Conservation (phyloP, 352 stramenopile genomes). For the Phytophthora multivora region DNA sequence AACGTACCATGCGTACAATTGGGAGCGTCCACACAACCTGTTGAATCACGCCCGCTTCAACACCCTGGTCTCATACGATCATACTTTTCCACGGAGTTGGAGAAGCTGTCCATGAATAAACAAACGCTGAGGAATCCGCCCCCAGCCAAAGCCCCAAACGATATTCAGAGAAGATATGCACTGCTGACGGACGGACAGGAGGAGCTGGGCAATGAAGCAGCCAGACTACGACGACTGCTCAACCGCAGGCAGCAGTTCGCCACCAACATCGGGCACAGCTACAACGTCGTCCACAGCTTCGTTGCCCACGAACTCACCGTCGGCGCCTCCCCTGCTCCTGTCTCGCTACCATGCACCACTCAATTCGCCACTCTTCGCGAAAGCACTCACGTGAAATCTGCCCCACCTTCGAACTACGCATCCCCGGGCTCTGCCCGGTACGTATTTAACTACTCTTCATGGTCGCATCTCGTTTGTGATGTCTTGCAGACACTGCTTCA, state of each 20-base stretch:
- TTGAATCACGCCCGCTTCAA: no score
- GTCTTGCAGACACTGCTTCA: no score
- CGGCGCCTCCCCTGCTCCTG: not conserved
- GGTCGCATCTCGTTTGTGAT: no score
- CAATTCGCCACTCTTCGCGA: no score
- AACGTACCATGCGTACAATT: no score
- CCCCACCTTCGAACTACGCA: no score
- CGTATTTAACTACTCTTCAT: no score
- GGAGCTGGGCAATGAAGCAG: constrained; percentile 46
- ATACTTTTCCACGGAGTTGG: constrained; percentile 26
- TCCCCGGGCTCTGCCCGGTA: no score
- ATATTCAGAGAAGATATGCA: constrained; percentile 45
- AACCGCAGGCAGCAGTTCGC: constrained; percentile 49
- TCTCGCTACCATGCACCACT: no score
- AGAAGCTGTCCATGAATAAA: constrained; percentile 40
- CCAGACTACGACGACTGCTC: constrained; percentile 48
- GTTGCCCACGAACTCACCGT: constrained; percentile 18
- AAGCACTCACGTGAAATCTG: no score
- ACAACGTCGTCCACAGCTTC: constrained; percentile 23
- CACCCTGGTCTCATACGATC: no score
- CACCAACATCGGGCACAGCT: constrained; percentile 36
- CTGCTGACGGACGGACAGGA: constrained; percentile 46
- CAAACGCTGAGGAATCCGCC: constrained; percentile 2
- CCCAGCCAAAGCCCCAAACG: constrained; percentile 2
- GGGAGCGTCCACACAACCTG: no score